phyloP scores from a whole-genome alignment of 768 basidiomycete genomes.

The Dictyophora rubrovolvata region DNA sequence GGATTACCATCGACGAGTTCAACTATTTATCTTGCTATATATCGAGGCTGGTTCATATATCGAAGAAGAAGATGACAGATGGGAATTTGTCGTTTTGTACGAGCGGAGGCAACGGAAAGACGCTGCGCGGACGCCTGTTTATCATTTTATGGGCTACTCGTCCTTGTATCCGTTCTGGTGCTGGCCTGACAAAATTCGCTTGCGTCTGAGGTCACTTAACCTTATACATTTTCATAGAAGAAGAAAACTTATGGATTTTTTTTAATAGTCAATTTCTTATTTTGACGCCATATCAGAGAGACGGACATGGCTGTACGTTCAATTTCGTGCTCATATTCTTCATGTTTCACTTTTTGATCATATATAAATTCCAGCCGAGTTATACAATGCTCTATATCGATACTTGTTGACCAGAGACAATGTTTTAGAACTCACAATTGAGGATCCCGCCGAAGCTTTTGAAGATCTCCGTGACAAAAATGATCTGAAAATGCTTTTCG shows the following conservation, averaged over 20 bases:
- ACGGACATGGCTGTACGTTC: slow-evolving; percentile 80
- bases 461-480: slow-evolving; percentile 92
- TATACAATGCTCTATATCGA: slow-evolving; percentile 80
- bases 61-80: slow-evolving; percentile 82
- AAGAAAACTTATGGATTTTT: neutral
- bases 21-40: slow-evolving; percentile 87
- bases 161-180: slow-evolving; percentile 93
- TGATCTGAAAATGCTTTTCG: slow-evolving; percentile 72
- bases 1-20: slow-evolving; percentile 88
- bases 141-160: slow-evolving; percentile 93
- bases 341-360: neutral
- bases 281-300: slow-evolving; percentile 78
- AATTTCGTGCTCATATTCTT: neutral
- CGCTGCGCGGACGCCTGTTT: slow-evolving; percentile 42
- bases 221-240: neutral
- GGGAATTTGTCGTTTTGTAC: slow-evolving; percentile 87
- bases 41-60: slow-evolving; percentile 96
- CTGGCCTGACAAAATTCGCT: slow-evolving; percentile 81
- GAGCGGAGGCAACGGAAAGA: slow-evolving; percentile 66
- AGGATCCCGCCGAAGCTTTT: slow-evolving; percentile 96
- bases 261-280: slow-evolving; percentile 90
- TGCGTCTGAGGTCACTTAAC: slow-evolving; percentile 64
- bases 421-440: slow-evolving; percentile 89
- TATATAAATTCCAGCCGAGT: slow-evolving; percentile 45
- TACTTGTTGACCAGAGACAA: slow-evolving; percentile 53